Evolutionary conservation across 2,329 filamentous ascomycete species (phyloP), one percentile per base, ranked within the genome.

Genomic region (Paecilomyces fulvus): DNA sequence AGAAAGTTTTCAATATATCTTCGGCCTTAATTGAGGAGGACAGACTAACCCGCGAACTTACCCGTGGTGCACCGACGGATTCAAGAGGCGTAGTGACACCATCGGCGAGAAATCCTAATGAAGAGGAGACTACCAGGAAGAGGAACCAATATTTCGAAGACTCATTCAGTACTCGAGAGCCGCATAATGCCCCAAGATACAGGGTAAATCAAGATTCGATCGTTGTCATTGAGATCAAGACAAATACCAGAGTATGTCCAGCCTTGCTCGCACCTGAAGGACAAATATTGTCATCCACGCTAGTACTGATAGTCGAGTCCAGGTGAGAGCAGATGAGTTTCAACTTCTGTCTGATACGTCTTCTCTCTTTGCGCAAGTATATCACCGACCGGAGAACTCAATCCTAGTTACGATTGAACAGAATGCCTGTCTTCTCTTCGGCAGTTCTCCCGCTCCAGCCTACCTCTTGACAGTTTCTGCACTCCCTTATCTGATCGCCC

Each of bases 321-420:
- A 70, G 65, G 62, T 91, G 84, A 83, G 92, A 65, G 82, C 86
- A 61, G 87, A 92, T 67, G 86, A 92, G 64, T 87, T 85, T 65
- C 84, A 82, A 8, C 83, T 94, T 61, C 84, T 91, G 52, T 88
- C 84, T 10, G 84, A 88, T 65, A 78, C 95, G 17, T 87, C 88
- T 3, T 82, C 85, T 61, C 83, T 86, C 59, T 78, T 96, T 14
- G 87, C 89, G 1, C 80, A 83, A 58, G 83, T 90, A 51, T 96
- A 91, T 68, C 84, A 87, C 58, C 83, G 89, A 28, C 84, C 89
- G 2, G 80, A 89, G 56, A 83, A 84, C 2, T 88, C 85, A 8
- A 85, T 95, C 57, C 83, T 89, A 67, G 83, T 95, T 51, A 86
- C 83, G 1, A 75, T 95, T n/a, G 82, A 87, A 48, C 89, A 94